phyloP scores from a whole-genome alignment of 305 asterid species.

The Euphrasia arctica region DNA sequence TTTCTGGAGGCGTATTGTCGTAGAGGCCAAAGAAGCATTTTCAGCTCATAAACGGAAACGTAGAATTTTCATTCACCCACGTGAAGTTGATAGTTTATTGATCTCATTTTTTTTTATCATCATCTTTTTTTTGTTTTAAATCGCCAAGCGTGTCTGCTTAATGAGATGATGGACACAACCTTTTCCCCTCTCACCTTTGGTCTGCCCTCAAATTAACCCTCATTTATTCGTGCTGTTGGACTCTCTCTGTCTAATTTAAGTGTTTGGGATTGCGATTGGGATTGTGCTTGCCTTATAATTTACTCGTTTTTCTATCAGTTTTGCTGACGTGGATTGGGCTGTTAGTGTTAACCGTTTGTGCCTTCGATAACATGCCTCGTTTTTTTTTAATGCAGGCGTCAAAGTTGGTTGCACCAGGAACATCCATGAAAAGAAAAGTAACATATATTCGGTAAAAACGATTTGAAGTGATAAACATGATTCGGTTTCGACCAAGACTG shows the following conservation, averaged over 20 bases:
- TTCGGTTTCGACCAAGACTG: background rate
- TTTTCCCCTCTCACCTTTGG: background rate
- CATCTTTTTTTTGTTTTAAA: too few relatives aligned
- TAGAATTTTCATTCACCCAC: too few relatives aligned
- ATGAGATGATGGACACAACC: background rate
- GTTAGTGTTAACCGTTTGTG: constrained; percentile 6
- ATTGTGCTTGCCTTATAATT: constrained; percentile 32
- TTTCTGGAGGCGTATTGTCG: constrained; percentile 86
- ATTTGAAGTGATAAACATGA: constrained; percentile 46
- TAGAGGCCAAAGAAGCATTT: constrained; percentile 69
- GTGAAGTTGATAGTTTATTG: too few relatives aligned
- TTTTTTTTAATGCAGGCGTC: constrained; percentile 55
- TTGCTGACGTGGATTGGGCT: constrained; percentile 10
- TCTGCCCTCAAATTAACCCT: constrained; percentile 1
- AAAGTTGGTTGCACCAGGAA: constrained; percentile 68
- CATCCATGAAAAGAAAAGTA: constrained; percentile 65
- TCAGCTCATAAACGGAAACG: constrained; percentile 62
- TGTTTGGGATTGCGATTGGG: constrained; percentile 16
- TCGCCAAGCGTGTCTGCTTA: too few relatives aligned
- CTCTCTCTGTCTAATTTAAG: constrained; percentile 25
- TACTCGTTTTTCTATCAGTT: constrained; percentile 17
- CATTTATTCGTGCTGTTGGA: background rate
- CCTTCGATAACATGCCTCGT: constrained; percentile 5
- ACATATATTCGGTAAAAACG: constrained; percentile 59
- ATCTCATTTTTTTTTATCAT: too few relatives aligned